Evolutionary conservation across 2,329 filamentous ascomycete species (phyloP), one percentile per base, ranked within the genome.

Genomic region (Aspergillus viridinutans): DNA sequence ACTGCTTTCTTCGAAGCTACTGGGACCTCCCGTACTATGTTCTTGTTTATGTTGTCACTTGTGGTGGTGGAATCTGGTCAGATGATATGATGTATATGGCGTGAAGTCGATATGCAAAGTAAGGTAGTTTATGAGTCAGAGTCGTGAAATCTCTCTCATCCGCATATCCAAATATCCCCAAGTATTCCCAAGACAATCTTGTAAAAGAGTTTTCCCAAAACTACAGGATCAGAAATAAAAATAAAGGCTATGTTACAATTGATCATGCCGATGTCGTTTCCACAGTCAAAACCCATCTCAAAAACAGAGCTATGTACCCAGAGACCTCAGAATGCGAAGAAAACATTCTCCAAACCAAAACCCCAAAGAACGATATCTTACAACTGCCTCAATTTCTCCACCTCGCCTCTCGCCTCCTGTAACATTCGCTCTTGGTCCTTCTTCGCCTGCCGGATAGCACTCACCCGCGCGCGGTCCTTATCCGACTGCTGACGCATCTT

Each of bases 341-440:
- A 48, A 52, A 47, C 21, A 49, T 23, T 5, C 49, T 49, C 23
- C 40, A 23, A 56, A 61, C 55, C 25, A 55, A 45, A 53, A 28
- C 56, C 58, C 35, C n/a, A 52, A 23, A 42, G 26, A 54, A 42
- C 40, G 35, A 50, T 55, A 56, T 53, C 58, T 64, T 65, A 72
- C 54, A 72, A 62, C 60, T 69, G 63, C 61, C 69, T 72, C 64
- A 76, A 61, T 64, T 71, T 76, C 61, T 76, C 75, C 25, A 76
- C 71, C 58, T 77, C 76, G 58, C 74, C 75, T 58, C 72, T 71
- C 25, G 77, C 76, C 58, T 74, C 74, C 60, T 73, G 69, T 61
- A 80, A 61, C 67, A 79, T 74, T 38, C 70, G 69, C 66, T 77
- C 74, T 64, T 79, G 73, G 57, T 78, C 76, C 67, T 74, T 74